Evolutionary conservation across 129 eudicot species (phyloP), one percentile per base, ranked within the genome.

Genomic region (Heracleum sosnowskyi): DNA sequence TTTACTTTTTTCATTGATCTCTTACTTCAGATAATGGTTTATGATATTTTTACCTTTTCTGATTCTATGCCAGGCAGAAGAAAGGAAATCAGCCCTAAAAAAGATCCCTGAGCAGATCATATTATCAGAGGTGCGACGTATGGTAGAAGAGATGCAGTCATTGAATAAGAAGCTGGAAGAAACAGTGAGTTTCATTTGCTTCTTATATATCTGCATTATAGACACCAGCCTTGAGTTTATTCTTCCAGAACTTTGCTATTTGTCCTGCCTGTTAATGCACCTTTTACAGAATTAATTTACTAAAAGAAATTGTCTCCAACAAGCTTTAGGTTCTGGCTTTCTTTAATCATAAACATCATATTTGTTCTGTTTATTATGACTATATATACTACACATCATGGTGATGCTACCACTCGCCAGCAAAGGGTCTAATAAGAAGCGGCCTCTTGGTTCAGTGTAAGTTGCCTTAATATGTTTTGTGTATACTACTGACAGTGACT

Each of bases 121-220:
- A 46, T 49, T 96, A 77, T 87, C 99, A 12, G 97, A 92, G 87
- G 97, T 96, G 45, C 91, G 97, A 69, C 81, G 81, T 73, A 96
- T 96, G 99, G 99, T 96, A 47, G 88, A 90, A 69, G 95, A 96
- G 76, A 96, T 96, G 99, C 90, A 92, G 81, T 81, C 92, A 69
- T 80, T 96, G 64, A 96, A 96, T 82, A 96, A 90, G 80, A 87
- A 85, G 87, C 82, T 96, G 36, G 99, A 96, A 64, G 95, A 90
- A 53, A 92, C 94, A 24, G 99, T 96, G 39, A 76, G 95, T 83
- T 84, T 26, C 20, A 70, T 74, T 72, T 71, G 18, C 60, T 49
- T 53, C 72, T 24, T 63, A 12, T 33, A 34, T 40, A 16, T 18
- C 12, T 74, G 69, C 63, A 22, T 37, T 17, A 29, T 42, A n/a